Evolutionary conservation across 495 filamentous ascomycete genomes (phyloP), one percentile per base, ranked within the genome.

Genomic region (Hyaloscypha hepaticicola): DNA sequence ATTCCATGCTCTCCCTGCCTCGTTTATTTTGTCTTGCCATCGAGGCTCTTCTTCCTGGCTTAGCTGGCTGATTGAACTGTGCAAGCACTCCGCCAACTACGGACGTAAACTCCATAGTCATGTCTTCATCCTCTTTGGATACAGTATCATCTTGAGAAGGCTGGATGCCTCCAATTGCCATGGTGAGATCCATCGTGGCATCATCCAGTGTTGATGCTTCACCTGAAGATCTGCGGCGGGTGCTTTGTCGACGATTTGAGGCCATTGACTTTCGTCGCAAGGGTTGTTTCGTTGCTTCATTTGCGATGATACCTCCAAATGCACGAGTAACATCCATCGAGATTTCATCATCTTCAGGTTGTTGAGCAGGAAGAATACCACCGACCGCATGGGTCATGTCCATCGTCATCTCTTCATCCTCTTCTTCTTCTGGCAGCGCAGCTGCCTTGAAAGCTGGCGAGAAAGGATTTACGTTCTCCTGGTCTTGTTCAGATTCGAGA

Each of bases 281-380:
- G 22, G 60, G 45, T 31, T 22, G 5, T 22, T 65, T 65, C 21
- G 58, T 19, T 5, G 62, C 5, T 5, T 63, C 55, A 45, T 70
- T 73, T 24, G 81, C 75, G 26, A 93, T 77, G 55, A 98, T 97
- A 4, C 87, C 84, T 21, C 94, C 94, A 64, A 97, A 76, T 9
- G 87, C 90, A 63, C 82, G 85, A 4, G 93, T 96, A 27, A 96
- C 85, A 67, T 97, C 92, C 90, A 93, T 92, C 11, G 88, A 91
- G 73, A 91, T 82, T 28, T 91, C 63, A 73, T 74, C 66, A 60
- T 68, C 58, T 63, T 72, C 70, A 65, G 66, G n/a, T 56, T 72
- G 55, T 65, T 72, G 61, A 66, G 68, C 78, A n/a, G 82, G 76
- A 28, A 93, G 76, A 56, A 98, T 97, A 4, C 87, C 83, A n/a